These are phyloP conservation scores for Marasmius oreades DNA, from an alignment of 1,284 basidiomycete species.

Conservation along the genomic window DNA sequence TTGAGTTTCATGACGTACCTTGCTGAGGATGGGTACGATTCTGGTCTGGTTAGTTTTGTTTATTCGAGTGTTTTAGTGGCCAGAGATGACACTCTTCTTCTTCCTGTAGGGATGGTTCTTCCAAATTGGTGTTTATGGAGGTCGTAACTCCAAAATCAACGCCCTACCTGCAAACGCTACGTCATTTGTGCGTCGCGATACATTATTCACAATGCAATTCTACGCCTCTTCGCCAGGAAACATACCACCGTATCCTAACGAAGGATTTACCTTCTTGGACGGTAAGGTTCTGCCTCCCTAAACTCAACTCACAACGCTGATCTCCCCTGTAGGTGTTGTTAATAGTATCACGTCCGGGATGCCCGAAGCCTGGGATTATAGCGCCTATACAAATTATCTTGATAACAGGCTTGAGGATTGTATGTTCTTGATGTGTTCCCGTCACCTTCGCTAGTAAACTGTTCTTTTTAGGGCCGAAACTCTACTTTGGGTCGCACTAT, in stretches of 20 bases:
- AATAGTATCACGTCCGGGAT: conserved; percentile 13
- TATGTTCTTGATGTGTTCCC: background rate
- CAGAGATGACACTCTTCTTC: too few species aligned
- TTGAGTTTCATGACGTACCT: conserved; percentile 16
- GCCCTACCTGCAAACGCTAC: background rate
- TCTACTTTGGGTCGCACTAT: conserved; percentile 6
- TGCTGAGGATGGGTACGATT: conserved; percentile 18
- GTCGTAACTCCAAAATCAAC: background rate
- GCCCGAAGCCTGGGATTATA: conserved; percentile 14
- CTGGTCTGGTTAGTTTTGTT: conserved; percentile 6
- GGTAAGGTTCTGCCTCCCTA: background rate
- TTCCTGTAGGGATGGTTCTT: conserved; percentile 25
- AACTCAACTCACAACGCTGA: background rate
- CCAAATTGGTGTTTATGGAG: conserved; percentile 3
- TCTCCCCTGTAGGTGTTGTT: conserved; percentile 4
- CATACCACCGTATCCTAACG: conserved; percentile 1
- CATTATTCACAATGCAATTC: conserved; percentile 24
- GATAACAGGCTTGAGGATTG: conserved; percentile 15
- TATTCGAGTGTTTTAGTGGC: too few species aligned
- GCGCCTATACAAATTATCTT: conserved; percentile 16
- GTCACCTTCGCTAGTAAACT: background rate
- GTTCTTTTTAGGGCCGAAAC: conserved; percentile 9
- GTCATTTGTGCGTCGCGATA: background rate
- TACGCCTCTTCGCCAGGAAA: background rate
- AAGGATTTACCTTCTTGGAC: conserved; percentile 1